phyloP scores from a whole-genome alignment of 1,139 yeast species.

The Hanseniaspora gamundiae region DNA sequence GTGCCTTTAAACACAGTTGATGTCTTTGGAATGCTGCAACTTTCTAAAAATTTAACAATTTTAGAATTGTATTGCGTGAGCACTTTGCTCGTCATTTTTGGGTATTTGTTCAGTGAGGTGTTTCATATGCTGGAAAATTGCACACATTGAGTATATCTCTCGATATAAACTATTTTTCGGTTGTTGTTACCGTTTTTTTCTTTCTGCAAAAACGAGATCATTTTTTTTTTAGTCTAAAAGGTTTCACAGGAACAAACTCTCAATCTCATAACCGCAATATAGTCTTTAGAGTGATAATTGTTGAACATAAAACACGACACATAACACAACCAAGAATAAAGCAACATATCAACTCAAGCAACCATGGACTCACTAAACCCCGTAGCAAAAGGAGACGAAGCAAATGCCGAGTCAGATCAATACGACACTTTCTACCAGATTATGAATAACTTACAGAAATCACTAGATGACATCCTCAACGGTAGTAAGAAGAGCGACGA shows the following conservation, averaged over 20 bases:
- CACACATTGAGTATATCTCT: too few relatives aligned
- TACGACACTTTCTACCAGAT: not conserved
- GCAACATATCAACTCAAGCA: too few relatives aligned
- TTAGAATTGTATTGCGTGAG: not conserved
- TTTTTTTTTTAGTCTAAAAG: too few relatives aligned
- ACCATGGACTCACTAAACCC: not conserved
- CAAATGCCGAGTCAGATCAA: not conserved
- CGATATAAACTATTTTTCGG: too few relatives aligned
- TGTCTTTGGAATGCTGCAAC: conserved; percentile 20
- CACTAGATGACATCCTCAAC: not conserved
- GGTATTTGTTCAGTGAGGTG: not conserved
- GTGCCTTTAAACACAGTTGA: conserved; percentile 58
- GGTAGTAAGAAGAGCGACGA: not conserved
- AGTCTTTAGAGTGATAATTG: too few relatives aligned
- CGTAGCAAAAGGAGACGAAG: not conserved
- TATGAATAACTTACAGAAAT: not conserved
- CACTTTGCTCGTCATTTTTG: not conserved
- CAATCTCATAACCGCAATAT: too few relatives aligned
- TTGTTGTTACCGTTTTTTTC: too few relatives aligned
- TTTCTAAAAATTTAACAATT: conserved; percentile 23
- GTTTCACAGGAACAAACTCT: too few relatives aligned
- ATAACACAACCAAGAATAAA: too few relatives aligned
- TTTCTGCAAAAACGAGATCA: too few relatives aligned
- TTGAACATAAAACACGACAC: too few relatives aligned
- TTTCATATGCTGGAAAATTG: not conserved